Percentiles rank a stretch among this genome's conserved stretches.
Conservation (phyloP, 1,284 basidiomycete species). For the Cystobasidium sp. region DNA sequence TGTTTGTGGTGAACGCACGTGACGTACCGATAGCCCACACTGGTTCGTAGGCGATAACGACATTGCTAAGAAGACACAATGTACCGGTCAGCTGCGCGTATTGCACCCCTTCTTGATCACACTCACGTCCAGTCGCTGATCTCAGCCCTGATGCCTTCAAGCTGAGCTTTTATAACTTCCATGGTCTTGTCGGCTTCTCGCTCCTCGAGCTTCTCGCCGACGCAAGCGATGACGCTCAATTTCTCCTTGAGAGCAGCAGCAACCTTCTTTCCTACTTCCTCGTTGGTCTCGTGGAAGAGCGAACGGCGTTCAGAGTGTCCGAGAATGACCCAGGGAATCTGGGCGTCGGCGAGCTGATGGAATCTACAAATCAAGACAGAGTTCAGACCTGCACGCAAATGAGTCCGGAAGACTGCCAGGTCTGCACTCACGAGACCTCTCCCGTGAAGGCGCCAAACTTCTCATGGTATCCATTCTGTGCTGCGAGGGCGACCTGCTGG, state of each 20-base stretch:
- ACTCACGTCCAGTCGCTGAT: slow-evolving; percentile 78
- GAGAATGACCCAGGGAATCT: slow-evolving; percentile 89
- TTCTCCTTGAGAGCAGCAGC: slow-evolving; percentile 72
- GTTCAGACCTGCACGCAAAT: neutral
- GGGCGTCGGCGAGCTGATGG: slow-evolving; percentile 60
- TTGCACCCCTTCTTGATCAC: neutral
- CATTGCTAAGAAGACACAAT: slow-evolving; percentile 63
- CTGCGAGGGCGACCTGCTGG: slow-evolving; percentile 64
- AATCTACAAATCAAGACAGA: neutral
- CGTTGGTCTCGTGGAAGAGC: slow-evolving; percentile 86
- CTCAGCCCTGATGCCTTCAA: slow-evolving; percentile 72
- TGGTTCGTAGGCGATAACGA: slow-evolving; percentile 81
- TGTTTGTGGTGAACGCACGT: slow-evolving; percentile 1
- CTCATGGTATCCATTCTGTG: slow-evolving; percentile 91
- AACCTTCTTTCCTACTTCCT: slow-evolving; percentile 83
- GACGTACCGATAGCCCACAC: slow-evolving; percentile 88
- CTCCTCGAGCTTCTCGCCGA: slow-evolving; percentile 91
- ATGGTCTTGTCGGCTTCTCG: slow-evolving; percentile 80
- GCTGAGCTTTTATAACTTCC: slow-evolving; percentile 79
- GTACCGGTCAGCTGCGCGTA: neutral
- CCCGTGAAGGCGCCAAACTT: slow-evolving; percentile 91
- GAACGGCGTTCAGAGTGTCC: slow-evolving; percentile 98
- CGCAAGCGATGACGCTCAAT: slow-evolving; percentile 90
- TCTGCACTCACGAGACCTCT: slow-evolving; percentile 73
- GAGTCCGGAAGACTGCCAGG: neutral